Conservation (phyloP, 176 grass and related monocot genomes). For the Thinopyrum elongatum region DNA sequence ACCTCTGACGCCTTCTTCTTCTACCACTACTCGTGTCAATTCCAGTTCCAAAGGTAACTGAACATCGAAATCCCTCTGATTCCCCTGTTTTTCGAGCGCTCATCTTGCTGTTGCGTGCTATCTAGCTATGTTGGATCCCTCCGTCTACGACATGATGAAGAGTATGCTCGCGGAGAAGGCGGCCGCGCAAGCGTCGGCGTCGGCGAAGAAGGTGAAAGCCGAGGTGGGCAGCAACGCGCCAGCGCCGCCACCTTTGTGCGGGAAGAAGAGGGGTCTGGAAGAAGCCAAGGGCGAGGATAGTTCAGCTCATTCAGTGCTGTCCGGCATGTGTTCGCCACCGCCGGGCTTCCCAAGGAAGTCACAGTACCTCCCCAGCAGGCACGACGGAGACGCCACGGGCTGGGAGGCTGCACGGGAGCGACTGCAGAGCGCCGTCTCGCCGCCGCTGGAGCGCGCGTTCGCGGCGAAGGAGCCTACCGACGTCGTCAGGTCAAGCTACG, state of each 20-base stretch:
- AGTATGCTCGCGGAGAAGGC: not conserved
- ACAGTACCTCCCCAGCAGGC: not conserved
- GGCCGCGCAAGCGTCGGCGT: not conserved
- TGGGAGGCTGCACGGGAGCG: not conserved
- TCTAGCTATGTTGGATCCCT: not conserved
- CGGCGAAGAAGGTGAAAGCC: not conserved
- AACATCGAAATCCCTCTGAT: not conserved
- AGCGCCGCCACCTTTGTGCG: not conserved
- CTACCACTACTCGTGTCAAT: not conserved
- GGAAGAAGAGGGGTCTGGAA: too few species aligned
- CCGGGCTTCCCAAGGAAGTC: not conserved
- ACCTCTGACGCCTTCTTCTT: not conserved
- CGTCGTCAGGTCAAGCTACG: not conserved
- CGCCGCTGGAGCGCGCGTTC: not conserved
- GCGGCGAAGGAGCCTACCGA: not conserved
- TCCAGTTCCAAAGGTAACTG: not conserved
- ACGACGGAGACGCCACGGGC: not conserved
- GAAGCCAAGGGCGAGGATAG: too few species aligned
- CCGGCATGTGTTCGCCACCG: too few species aligned
- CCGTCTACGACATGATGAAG: not conserved
- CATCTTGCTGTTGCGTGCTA: not conserved
- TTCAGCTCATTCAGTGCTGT: too few species aligned
- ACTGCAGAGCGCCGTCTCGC: not conserved
- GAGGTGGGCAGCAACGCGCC: not conserved
- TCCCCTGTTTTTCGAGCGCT: not conserved